phyloP scores from a whole-genome alignment of 2,329 filamentous ascomycete genomes.

The Penicillium sp. region DNA sequence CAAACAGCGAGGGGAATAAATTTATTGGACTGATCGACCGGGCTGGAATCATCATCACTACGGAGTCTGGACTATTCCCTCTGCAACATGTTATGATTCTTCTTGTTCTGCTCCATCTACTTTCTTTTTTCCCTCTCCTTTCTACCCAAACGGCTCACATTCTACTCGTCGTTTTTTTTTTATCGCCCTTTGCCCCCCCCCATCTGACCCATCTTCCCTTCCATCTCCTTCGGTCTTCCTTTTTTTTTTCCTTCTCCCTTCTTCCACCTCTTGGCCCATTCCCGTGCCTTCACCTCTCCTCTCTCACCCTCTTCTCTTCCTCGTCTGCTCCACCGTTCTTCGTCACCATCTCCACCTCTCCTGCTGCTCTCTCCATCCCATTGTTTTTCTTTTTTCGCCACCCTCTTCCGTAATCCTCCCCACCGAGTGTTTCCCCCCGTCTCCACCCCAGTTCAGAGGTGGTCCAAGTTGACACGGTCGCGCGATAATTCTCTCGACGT shows the following conservation, averaged over 20 bases:
- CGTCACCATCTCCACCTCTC: constrained; percentile 8
- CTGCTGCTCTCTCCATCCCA: no score
- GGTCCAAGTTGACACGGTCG: constrained; percentile 17
- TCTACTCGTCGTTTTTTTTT: no score
- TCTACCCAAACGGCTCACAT: no score
- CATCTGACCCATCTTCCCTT: constrained; percentile 1
- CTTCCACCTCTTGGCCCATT: constrained; percentile 4
- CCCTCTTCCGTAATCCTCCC: constrained; percentile 16
- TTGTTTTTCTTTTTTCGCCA: constrained; percentile 12
- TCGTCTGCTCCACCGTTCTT: constrained; percentile 12
- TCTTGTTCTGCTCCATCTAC: no score
- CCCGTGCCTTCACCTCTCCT: constrained; percentile 3
- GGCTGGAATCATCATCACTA: no score
- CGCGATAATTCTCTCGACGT: constrained; percentile 9
- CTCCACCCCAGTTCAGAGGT: neutral
- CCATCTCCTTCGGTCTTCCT: neutral
- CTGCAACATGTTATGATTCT: no score
- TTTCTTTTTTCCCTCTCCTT: no score
- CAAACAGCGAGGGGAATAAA: no score
- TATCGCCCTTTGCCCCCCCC: neutral
- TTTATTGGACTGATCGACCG: no score
- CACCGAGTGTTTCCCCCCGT: neutral
- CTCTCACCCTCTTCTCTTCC: neutral
- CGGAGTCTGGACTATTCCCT: no score
- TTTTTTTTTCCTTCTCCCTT: constrained; percentile 8